These are phyloP conservation scores for Fusarium anthophilum DNA, from an alignment of 2,329 filamentous ascomycete species.

Conservation along the genomic window DNA sequence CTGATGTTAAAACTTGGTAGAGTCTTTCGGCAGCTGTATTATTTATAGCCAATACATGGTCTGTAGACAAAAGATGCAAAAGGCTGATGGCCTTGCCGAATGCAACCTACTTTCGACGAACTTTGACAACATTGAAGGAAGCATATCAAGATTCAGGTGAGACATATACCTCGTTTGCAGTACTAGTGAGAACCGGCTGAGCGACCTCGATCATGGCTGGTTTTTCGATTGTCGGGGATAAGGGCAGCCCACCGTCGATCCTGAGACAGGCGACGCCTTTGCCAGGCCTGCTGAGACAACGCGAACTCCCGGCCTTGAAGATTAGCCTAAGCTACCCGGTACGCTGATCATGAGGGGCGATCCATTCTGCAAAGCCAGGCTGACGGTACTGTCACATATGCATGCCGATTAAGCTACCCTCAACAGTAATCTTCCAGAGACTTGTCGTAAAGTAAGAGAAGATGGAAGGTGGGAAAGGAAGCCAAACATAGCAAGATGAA, in stretches of 20 bases:
- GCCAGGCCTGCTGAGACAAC: not conserved
- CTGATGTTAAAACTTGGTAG: accelerated
- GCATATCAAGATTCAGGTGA: not conserved
- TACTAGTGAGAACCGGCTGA: too few species aligned
- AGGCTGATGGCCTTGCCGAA: not conserved
- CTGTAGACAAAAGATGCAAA: accelerated
- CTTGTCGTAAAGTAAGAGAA: accelerated
- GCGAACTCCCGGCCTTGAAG: accelerated
- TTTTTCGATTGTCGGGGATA: not conserved
- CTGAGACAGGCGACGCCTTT: not conserved
- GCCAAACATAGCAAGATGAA: not conserved
- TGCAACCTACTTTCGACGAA: not conserved
- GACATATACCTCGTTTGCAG: not conserved
- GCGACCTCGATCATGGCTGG: not conserved
- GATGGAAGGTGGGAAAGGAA: accelerated
- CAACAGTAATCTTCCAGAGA: accelerated
- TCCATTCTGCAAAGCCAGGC: accelerated
- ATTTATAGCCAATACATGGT: not conserved
- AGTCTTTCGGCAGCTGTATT: accelerated
- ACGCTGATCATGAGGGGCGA: accelerated
- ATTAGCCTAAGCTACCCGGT: not conserved
- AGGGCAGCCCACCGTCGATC: not conserved
- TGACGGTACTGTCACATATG: accelerated
- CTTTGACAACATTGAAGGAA: not conserved
- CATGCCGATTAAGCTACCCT: not conserved